Percentiles rank a stretch among this genome's conserved stretches.
phyloP scores from a whole-genome alignment of 2,329 filamentous ascomycete species.

The Ceratocystis cacaofunesta region DNA sequence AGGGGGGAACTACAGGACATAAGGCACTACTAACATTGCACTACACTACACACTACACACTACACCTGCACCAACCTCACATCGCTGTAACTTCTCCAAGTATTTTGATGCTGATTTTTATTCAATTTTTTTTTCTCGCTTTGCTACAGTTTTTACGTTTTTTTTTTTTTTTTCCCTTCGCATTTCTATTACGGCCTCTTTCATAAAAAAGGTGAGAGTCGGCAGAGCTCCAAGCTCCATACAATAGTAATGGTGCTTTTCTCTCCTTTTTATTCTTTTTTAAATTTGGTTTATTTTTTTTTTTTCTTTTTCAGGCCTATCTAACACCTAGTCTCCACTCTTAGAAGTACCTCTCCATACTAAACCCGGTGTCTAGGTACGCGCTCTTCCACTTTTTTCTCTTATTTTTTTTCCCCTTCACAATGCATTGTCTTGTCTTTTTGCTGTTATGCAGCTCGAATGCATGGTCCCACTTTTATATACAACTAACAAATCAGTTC shows the following conservation, averaged over 20 bases:
- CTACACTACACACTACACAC: background rate
- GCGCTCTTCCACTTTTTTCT: background rate
- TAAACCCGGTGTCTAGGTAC: conserved; percentile 7
- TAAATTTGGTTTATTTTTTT: background rate
- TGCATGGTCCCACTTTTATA: background rate
- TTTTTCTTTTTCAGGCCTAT: background rate
- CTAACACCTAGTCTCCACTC: background rate
- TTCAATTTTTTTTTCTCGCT: background rate
- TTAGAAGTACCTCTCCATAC: conserved; percentile 7
- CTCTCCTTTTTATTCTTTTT: background rate
- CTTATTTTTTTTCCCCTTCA: background rate
- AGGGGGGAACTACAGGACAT: too few relatives aligned
- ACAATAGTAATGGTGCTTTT: background rate
- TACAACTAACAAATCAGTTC: background rate
- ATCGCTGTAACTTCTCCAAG: background rate
- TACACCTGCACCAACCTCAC: background rate
- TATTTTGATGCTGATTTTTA: background rate
- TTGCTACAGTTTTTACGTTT: background rate
- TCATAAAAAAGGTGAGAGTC: background rate
- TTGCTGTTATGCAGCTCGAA: too few relatives aligned
- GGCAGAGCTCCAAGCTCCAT: too few relatives aligned
- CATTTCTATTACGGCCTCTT: background rate
- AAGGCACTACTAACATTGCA: too few relatives aligned
- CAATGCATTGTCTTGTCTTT: background rate
- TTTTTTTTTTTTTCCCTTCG: background rate